Conservation (phyloP, 2,329 filamentous ascomycete species). For the Berkeleyomyces rouxiae region DNA sequence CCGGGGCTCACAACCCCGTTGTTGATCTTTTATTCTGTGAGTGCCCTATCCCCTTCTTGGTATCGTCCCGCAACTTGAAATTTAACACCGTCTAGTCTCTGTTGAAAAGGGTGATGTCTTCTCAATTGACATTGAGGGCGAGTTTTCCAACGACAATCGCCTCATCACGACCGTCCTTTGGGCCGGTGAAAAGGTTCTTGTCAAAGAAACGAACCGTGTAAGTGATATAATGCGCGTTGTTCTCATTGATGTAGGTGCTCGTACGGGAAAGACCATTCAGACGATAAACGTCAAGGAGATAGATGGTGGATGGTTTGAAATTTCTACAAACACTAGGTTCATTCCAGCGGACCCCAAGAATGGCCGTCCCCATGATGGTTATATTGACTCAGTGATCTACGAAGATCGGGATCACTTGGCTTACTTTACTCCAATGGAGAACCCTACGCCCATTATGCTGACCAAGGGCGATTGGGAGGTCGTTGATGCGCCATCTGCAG, state of each 20-base stretch:
- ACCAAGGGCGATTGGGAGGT: conserved; percentile 91
- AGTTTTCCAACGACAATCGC: conserved; percentile 65
- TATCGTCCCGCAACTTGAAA: background rate
- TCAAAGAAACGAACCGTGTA: conserved; percentile 87
- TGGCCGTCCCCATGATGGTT: conserved; percentile 67
- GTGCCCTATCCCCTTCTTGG: background rate
- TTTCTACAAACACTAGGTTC: conserved; percentile 69
- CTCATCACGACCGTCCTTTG: conserved; percentile 89
- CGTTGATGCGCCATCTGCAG: conserved; percentile 62
- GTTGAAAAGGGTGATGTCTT: conserved; percentile 62
- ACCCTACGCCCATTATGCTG: conserved; percentile 62
- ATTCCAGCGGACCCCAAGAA: conserved; percentile 69
- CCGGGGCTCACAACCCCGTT: conserved; percentile 80
- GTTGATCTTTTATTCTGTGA: conserved; percentile 66
- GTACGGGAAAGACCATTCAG: conserved; percentile 62
- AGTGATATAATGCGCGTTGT: conserved; percentile 82
- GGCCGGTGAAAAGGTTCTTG: conserved; percentile 69
- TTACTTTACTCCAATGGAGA: conserved; percentile 83
- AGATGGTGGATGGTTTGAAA: conserved; percentile 97
- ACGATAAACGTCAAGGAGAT: conserved; percentile 63
- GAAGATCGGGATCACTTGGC: conserved; percentile 80
- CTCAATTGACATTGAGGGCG: conserved; percentile 56
- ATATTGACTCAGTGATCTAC: conserved; percentile 79
- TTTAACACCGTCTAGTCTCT: conserved; percentile 34
- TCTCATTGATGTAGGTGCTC: conserved; percentile 59